Evolutionary conservation across 805 yeast genomes (phyloP), one percentile per base, ranked within the genome.

Genomic region (Starmerella kuoi): DNA sequence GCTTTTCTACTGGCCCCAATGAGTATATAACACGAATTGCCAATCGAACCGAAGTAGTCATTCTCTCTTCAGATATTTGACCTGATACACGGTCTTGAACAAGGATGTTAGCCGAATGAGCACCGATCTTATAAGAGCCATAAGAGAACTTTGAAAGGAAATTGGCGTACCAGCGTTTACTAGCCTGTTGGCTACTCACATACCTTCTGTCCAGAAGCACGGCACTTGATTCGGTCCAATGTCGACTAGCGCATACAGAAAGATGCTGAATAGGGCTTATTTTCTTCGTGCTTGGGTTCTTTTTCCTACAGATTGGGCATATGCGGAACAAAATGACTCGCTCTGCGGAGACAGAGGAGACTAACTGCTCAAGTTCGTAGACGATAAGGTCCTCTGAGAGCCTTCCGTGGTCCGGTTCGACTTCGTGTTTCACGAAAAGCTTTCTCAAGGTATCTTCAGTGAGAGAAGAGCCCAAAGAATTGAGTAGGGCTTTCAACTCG

Each of bases 81-180:
- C 98, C 98, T 0, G 95, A 79, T 15, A 72, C 67, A 47, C 98
- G 68, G 58, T 91, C 96, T 59, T 91, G 97, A 2, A 88, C 96
- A 38, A 91, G 65, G 24, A 91, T 88, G 56, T 88, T 88, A 8
- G 96, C 98, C 37, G 93, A 85, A 56, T 88, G 84, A 20, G 79
- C 77, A 2, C 96, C 96, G 28, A 88, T 62, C 37, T 77, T 76
- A 57, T 86, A 80, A 53, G 80, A 80, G 0, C 98, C 98, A 56
- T 84, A 86, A 0, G 91, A 83, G 36, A 91, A 64, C 55, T 85
- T 87, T 38, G 86, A 79, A 43, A 87, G 64, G 2, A 82, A 72
- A 54, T 81, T 85, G 3, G 87, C 70, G 55, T 81, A 84, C 97
- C 97, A 87, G 46, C 86, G 74, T 52, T 83, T 77, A 3, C 87